These are phyloP conservation scores for Bipolaris cookei DNA, from an alignment of 2,329 filamentous ascomycete genomes.

Conservation along the genomic window DNA sequence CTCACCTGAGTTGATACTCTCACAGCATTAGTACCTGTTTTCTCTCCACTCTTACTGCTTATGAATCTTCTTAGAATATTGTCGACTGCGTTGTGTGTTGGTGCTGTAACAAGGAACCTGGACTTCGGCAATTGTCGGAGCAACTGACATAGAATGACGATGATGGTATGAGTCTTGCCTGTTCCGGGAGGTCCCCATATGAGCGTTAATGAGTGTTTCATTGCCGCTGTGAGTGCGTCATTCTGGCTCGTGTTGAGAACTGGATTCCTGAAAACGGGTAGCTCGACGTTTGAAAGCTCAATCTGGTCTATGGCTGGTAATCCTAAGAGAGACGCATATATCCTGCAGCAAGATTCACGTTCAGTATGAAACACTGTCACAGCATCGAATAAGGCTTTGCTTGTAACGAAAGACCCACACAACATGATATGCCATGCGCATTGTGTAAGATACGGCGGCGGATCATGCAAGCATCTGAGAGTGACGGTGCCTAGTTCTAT, in stretches of 20 bases:
- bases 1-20: constrained; percentile 33
- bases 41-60: constrained; percentile 6
- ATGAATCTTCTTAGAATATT: constrained; percentile 49
- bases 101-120: constrained; percentile 51
- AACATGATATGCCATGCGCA: constrained; percentile 50
- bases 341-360: constrained; percentile 42
- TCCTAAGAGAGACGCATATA: constrained; percentile 34
- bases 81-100: constrained; percentile 56
- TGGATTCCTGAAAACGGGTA: constrained; percentile 16
- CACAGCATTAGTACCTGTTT: constrained; percentile 17
- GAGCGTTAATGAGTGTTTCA: constrained; percentile 46
- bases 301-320: constrained; percentile 16
- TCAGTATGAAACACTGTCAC: constrained; percentile 41
- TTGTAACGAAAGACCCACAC: constrained; percentile 53
- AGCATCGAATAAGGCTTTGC: constrained; percentile 51
- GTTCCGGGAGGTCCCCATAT: constrained; percentile 57
- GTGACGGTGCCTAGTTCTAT: constrained; percentile 39
- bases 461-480: constrained; percentile 50
- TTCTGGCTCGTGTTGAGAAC: constrained; percentile 48
- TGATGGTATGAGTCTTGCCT: constrained; percentile 54
- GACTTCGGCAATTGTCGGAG: constrained; percentile 28
- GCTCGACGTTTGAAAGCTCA: constrained; percentile 16
- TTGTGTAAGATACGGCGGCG: constrained; percentile 45
- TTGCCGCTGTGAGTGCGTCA: constrained; percentile 40
- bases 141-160: constrained; percentile 49